Percentiles rank a stretch among this genome's conserved stretches.
Evolutionary conservation across 306 rosid species (phyloP).

Genomic region (Prunus mume): DNA sequence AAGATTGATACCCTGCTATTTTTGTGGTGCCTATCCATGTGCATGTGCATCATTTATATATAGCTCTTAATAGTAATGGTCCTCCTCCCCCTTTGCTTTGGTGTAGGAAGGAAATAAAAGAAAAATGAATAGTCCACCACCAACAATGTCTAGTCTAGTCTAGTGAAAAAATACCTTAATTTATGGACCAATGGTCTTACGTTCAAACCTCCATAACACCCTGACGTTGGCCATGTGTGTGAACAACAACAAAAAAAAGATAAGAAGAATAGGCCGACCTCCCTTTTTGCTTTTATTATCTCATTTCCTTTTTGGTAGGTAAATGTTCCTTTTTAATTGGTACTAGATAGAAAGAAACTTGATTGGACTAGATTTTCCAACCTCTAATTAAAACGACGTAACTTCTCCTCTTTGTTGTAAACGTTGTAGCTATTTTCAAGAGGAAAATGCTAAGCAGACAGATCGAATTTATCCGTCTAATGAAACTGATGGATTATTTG

Average conservation of each 20-base stretch:
- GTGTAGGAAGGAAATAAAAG: neutral
- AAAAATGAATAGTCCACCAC: neutral
- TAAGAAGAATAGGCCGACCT: neutral
- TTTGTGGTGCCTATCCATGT: constrained; percentile 19
- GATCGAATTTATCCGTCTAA: too few relatives aligned
- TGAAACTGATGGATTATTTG: too few relatives aligned
- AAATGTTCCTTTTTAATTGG: neutral
- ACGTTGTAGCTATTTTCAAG: too few relatives aligned
- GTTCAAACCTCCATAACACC: too few relatives aligned
- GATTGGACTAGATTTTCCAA: neutral
- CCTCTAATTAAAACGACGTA: too few relatives aligned
- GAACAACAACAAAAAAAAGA: neutral
- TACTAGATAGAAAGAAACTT: neutral
- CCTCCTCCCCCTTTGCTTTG: neutral
- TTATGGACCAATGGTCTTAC: fast-evolving
- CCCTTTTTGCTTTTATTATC: neutral
- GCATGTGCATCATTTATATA: constrained; percentile 24
- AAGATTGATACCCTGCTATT: neutral
- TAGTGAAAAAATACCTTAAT: too few relatives aligned
- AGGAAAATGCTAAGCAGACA: too few relatives aligned
- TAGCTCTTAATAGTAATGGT: constrained; percentile 13
- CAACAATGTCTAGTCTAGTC: too few relatives aligned
- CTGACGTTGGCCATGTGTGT: too few relatives aligned
- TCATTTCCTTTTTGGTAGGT: neutral
- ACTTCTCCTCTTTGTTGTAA: too few relatives aligned